A percentile compares a stretch with the other conserved stretches of the same genome.
phyloP scores from a whole-genome alignment of 164 flowering plant species.

The Santalum album region DNA sequence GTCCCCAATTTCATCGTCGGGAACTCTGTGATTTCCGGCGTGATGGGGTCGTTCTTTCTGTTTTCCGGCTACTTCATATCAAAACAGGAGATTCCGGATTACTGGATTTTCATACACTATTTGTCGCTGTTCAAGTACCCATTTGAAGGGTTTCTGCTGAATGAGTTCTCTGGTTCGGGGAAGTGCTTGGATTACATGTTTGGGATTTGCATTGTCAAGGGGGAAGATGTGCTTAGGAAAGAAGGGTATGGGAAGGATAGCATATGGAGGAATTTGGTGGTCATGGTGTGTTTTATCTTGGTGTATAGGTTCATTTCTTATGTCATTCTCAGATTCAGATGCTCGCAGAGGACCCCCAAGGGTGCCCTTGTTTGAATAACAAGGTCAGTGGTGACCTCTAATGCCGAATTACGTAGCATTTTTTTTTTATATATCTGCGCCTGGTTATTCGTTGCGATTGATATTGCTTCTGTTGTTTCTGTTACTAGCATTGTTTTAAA shows the following conservation, averaged over 20 bases:
- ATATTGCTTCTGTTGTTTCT: no score
- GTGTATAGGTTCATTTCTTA: slow-evolving; percentile 79
- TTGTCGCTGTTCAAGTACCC: slow-evolving; percentile 90
- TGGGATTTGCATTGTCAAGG: slow-evolving; percentile 56
- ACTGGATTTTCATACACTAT: slow-evolving; percentile 92
- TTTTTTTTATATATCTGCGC: no score
- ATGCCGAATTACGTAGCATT: no score
- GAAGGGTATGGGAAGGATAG: slow-evolving; percentile 65
- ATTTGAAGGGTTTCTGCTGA: slow-evolving; percentile 86
- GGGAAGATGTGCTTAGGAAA: slow-evolving; percentile 70
- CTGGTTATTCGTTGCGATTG: no score
- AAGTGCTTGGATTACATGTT: slow-evolving; percentile 71
- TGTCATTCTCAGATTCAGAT: slow-evolving; percentile 73
- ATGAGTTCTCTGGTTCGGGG: slow-evolving; percentile 62
- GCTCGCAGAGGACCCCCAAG: slow-evolving; percentile 44
- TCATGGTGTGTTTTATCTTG: slow-evolving; percentile 71
- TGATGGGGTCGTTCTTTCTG: slow-evolving; percentile 89
- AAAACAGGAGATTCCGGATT: slow-evolving; percentile 59
- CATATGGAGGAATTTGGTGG: slow-evolving; percentile 65
- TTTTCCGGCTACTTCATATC: slow-evolving; percentile 95
- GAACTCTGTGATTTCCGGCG: slow-evolving; percentile 74
- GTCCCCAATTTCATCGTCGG: slow-evolving; percentile 95
- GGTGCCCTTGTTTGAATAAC: no score
- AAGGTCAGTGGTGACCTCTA: no score
- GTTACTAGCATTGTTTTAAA: no score